Evolutionary conservation across 2,329 filamentous ascomycete species (phyloP), one percentile per base, ranked within the genome.

Genomic region (Ilyonectria robusta): DNA sequence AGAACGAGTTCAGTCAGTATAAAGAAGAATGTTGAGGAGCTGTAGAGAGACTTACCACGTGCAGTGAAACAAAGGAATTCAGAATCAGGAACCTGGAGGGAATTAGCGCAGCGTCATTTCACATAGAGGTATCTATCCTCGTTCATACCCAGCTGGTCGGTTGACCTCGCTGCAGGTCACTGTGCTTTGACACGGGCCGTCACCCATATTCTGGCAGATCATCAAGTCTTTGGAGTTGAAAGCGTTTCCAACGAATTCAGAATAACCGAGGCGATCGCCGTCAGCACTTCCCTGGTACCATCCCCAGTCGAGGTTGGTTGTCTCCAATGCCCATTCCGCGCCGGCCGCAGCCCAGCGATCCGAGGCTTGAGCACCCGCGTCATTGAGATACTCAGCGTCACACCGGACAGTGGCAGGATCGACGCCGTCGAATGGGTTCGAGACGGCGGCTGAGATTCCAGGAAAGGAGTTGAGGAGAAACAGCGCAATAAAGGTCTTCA

Each of bases 261-360:
- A 35, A 7, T 33, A 59, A 4, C 15, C n/a, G 10, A 59, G 56
- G 7, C 31, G n/a, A 6, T 15, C 19, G 4, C 40, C 26, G 42
- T 37, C n/a, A 10, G 23, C 17, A 21, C 29, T 33, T 11, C 46
- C 23, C 42, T 59, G 44, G n/a, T 35, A 47, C 26, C 29, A 29
- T 5, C 19, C 19, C 56, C 56, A 59, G 7, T 31, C n/a, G 9
- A 21, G n/a, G 4, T 19, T 35, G 1, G 42, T 26, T 11, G 9
- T 19, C 4, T 48, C 29, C 3, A 47, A n/a, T 11, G 29, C 44
- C n/a, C 13, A 19, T 17, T 46, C 17, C n/a, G 42, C 42, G 10
- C 44, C 44, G 17, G 56, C 56, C 2, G 56, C 56, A 19, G 29
- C 33, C 56, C 56, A 59, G 56, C 56, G 56, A 11, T 59, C 56